Base-by-base conservation (phyloP, 257 asterid genomes). In the Handroanthus guayacan region DNA sequence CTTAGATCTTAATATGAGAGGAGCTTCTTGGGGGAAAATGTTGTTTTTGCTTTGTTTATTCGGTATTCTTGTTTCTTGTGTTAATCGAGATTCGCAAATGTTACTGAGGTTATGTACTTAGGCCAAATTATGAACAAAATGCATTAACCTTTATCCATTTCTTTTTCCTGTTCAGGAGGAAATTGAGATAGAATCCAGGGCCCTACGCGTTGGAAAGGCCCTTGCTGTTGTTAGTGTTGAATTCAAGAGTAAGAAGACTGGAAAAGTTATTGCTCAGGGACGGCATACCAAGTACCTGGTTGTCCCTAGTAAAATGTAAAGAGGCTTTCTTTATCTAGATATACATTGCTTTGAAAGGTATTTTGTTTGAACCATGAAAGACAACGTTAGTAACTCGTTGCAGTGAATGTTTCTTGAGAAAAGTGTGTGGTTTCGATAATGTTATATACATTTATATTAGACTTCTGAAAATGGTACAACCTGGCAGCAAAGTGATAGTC, bases 261-360 rank as follows among this genome's bases (percentile, higher is more conserved):
- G 97, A 18, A 91, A 88, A 70, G 69, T 86, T 18, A 83, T 91
- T 75, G 97, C 97, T 75, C 95, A 89, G 75, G 97, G 98, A 16
- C 95, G 97, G 9, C 97, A 91, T 82, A 87, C 97, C 3, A 91
- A 87, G 83, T 93, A 91, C 76, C 72, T 91, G 69, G 85, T 73
- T 43, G 77, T 81, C 41, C 80, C 86, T 5, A 91, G 96, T 78
- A 93, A 90, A 83, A 55, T 93, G 48, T 93, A 83, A 93, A 56
- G 31, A 56, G 48, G 48, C 39, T 17, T 2, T 17, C 39, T 37
- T 13, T 54, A 41, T 54, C 12, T 72, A 13, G 1, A 25, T 50
- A 51, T 31, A 51, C 39, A 36, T 57, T 38, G 36, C 18, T 36
- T 17, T 55, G 18, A 8, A 39, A 31, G 10, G 6, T 11, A 58